phyloP scores from a whole-genome alignment of 2,329 filamentous ascomycete genomes.

The Arthrobotrys sphaeroides region DNA sequence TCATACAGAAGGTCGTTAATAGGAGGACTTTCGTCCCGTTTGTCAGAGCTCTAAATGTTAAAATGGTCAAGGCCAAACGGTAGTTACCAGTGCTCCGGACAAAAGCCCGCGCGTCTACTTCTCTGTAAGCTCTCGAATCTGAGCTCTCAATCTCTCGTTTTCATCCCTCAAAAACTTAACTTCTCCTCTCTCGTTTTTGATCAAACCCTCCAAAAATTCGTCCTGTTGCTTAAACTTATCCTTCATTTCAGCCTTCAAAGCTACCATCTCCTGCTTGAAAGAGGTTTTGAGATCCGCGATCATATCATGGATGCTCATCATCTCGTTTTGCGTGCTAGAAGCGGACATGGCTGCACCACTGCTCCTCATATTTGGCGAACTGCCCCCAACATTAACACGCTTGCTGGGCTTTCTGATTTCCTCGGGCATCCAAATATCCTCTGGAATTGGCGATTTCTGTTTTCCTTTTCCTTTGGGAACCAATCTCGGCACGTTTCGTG shows the following conservation, averaged over 20 bases:
- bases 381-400: constrained; percentile 24
- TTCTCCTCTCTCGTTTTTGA: constrained; percentile 37
- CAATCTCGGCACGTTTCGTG: neutral
- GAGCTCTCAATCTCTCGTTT: constrained; percentile 43
- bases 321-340: constrained; percentile 13
- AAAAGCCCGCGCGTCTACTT: neutral
- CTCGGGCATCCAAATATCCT: constrained; percentile 50
- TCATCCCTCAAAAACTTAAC: constrained; percentile 28
- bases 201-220: constrained; percentile 36
- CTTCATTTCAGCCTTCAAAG: constrained; percentile 44
- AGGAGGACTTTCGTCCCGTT: neutral
- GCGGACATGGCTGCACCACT: neutral
- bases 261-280: constrained; percentile 29
- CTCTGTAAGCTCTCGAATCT: constrained; percentile 37
- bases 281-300: constrained; percentile 46
- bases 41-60: neutral
- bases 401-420: constrained; percentile 40
- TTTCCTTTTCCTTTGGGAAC: constrained; percentile 37
- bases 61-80: neutral
- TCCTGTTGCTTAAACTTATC: constrained; percentile 42
- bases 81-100: neutral
- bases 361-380: neutral
- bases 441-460: constrained; percentile 15
- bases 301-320: constrained; percentile 50
- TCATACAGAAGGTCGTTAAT: constrained; percentile 12